Evolutionary conservation across 257 asterid genomes (phyloP), one percentile per base, ranked within the genome.

Genomic region (Hygrophila difformis): DNA sequence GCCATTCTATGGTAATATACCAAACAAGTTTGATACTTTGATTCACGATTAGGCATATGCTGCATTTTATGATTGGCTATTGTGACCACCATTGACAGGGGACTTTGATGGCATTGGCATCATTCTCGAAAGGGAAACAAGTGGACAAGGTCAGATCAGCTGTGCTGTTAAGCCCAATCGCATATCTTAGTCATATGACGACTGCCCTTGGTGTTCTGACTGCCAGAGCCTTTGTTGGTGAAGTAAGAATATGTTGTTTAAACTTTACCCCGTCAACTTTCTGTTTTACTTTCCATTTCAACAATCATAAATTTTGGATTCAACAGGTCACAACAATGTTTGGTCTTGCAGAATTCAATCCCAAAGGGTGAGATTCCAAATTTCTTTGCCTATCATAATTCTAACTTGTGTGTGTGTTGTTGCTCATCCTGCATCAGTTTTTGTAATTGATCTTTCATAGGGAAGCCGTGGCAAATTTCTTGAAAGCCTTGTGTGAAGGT

Each of bases 261-360:
- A 26, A 26, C 8, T 26, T 26, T 26, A 3, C 8, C 31, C 8
- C 8, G 31, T 26, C 31, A 26, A 3, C 31, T 8, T 26, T 3
- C 4, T 26, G 31, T 26, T 26, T 3, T 26, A 8, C 31, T 3
- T 26, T 26, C 7, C 31, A n/a, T 26, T 26, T 5, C 8, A 26
- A 26, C 31, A 26, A n/a, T n/a, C n/a, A n/a, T n/a, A n/a, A n/a
- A n/a, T n/a, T n/a, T n/a, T 11, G 22, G 31, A 39, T 6, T 16
- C 59, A 6, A 51, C 89, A 87, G 97, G 59, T 79, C 61, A 70
- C 78, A 26, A 67, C 73, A 6, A 3, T 73, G 13, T 59, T 87
- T 20, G 97, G 95, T 1, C 68, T 84, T 37, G 75, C 95, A 46
- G 97, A 87, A 33, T 87, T 87, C 77, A 68, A 74, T 53, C 97